Evolutionary conservation across 2,329 filamentous ascomycete genomes (phyloP).

Genomic region (Pseudocercospora musae): DNA sequence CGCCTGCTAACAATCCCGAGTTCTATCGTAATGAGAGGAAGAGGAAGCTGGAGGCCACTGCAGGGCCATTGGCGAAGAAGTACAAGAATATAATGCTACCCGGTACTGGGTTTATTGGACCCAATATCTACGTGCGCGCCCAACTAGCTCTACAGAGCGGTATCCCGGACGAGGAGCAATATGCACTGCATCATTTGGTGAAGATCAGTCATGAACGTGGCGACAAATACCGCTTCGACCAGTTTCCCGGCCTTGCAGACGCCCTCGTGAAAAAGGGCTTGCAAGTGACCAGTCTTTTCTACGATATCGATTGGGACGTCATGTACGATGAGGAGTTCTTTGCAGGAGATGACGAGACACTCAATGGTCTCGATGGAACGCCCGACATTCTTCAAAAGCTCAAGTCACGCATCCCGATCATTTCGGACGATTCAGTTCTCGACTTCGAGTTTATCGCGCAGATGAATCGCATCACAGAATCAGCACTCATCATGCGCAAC

Average conservation of each 20-base stretch:
- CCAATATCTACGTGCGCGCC: constrained; percentile 88
- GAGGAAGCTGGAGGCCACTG: constrained; percentile 40
- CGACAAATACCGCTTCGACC: constrained; percentile 93
- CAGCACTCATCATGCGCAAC: constrained; percentile 83
- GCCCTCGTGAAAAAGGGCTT: constrained; percentile 81
- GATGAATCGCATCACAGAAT: constrained; percentile 77
- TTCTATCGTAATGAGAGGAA: constrained; percentile 61
- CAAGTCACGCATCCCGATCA: constrained; percentile 53
- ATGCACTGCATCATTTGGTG: constrained; percentile 86
- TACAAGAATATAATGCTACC: constrained; percentile 57
- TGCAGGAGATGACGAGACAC: constrained; percentile 51
- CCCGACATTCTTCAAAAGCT: constrained; percentile 71
- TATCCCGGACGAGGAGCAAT: constrained; percentile 79
- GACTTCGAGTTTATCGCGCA: constrained; percentile 67
- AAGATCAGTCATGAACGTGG: constrained; percentile 94
- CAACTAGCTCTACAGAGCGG: constrained; percentile 78
- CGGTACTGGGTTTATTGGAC: constrained; percentile 63
- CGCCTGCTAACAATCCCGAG: constrained; percentile 69
- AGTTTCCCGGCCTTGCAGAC: constrained; percentile 84
- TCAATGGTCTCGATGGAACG: constrained; percentile 66
- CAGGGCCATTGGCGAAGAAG: constrained; percentile 44
- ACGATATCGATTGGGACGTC: constrained; percentile 76
- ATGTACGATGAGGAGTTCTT: constrained; percentile 60
- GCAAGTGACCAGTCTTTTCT: constrained; percentile 74
- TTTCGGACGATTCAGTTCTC: constrained; percentile 66